Percentiles rank a stretch among this genome's conserved stretches.
These are phyloP conservation scores for Pezicula radicicola DNA, from an alignment of 2,329 filamentous ascomycete species.

Conservation along the genomic window DNA sequence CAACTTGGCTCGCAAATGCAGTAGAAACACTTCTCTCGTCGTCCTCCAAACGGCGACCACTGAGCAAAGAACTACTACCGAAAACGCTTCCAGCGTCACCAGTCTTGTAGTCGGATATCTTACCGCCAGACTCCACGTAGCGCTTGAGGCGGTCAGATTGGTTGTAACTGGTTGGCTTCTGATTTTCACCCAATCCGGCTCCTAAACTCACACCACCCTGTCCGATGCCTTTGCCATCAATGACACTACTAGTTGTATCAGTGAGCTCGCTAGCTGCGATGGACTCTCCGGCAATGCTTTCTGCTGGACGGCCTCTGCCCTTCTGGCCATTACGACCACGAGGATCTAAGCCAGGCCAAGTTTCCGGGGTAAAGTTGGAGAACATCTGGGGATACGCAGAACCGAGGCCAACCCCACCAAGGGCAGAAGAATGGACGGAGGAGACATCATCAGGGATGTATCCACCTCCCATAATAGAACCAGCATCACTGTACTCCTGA, in stretches of 20 bases:
- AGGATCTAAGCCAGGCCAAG: conserved; percentile 78
- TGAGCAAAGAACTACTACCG: conserved; percentile 51
- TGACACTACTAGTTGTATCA: conserved; percentile 75
- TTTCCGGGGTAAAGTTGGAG: conserved; percentile 80
- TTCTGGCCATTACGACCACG: conserved; percentile 65
- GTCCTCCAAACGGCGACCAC: conserved; percentile 63
- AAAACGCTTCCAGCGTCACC: conserved; percentile 64
- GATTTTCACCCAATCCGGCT: conserved; percentile 71
- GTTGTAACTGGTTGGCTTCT: conserved; percentile 70
- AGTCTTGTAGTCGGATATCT: conserved; percentile 51
- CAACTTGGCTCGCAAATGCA: conserved; percentile 93
- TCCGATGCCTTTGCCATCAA: conserved; percentile 70
- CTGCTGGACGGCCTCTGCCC: conserved; percentile 62
- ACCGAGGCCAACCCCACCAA: conserved; percentile 77
- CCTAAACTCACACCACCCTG: conserved; percentile 87
- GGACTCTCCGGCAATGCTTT: conserved; percentile 87
- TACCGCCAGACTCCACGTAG: conserved; percentile 84
- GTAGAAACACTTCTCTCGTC: conserved; percentile 96
- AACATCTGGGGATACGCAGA: conserved; percentile 94
- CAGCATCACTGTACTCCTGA: conserved; percentile 56
- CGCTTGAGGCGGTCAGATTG: conserved; percentile 91
- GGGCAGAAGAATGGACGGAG: conserved; percentile 87
- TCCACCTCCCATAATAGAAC: conserved; percentile 72
- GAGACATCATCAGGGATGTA: conserved; percentile 98
- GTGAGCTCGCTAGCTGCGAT: conserved; percentile 89